Base-by-base conservation (phyloP, 441 rosid genomes). In the Croton setiger region DNA sequence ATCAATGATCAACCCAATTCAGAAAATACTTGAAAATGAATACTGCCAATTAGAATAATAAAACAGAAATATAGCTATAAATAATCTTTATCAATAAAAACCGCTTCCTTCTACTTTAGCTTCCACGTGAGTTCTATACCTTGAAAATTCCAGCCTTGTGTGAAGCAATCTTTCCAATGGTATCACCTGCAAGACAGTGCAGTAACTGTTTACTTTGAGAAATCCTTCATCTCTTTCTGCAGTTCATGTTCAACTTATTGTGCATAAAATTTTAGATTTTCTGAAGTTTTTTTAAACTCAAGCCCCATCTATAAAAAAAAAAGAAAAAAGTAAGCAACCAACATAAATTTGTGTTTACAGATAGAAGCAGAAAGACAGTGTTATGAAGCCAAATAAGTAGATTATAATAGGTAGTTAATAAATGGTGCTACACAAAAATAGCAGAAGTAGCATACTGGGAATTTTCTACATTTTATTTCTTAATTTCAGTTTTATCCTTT, bases 141-240 rank as follows among this genome's bases (percentile, higher is more conserved):
- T 92, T 92, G 71, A 92, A 87, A 76, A 92, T 92, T 64, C 98
- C 98, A 67, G 98, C 98, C 82, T 92, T 92, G 36, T 92, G 95
- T 10, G 74, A 81, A 63, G 98, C 98, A 74, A 92, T 92, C 72
- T 85, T 60, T 74, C 83, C 81, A 62, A 92, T 70, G 35, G 96
- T 90, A 75, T 87, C 59, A 59, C 98, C 98, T 92, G 84, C 60
- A 77, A 33, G 64, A 70, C 69, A 76, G 65, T 17, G 65, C 36
- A 70, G 61, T 35, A 60, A 23, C 31, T 31, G 9, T 7, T 8
- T 53, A 18, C 64, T 72, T 67, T 70, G 63, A 64, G 55, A 49
- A 60, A 37, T 61, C 53, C 65, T 31, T 21, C 37, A 69, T 47
- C 53, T 6, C 23, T 39, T 58, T 27, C 45, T 27, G 21, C 35